Base-by-base conservation (phyloP, 192 early-diverging fungal species). In the Coemansia sp. region DNA sequence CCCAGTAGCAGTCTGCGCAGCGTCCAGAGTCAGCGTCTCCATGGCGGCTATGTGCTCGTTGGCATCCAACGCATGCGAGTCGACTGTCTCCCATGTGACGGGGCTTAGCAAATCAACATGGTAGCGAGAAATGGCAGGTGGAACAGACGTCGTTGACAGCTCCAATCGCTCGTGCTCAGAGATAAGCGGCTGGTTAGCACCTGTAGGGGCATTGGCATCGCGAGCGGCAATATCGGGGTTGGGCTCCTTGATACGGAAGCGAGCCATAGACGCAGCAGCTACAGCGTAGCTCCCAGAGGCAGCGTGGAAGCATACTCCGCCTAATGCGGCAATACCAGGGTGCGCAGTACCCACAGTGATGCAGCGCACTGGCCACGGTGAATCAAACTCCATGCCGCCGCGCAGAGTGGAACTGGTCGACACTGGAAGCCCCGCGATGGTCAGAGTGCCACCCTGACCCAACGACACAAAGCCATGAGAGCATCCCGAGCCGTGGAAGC, bases 41-140 rank as follows among this genome's bases (percentile, higher is more conserved):
- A 96, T 78, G 22, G 87, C 88, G 36, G 91, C 84, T 22, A 96
- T 89, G 67, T 96, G 93, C 75, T 98, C 96, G 79, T 92, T 89
- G 70, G 89, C 90, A 31, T 91, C 90, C 70, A 99, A 84, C 36
- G 75, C 70, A 71, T 86, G 89, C 73, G 82, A 75, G 71, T 98
- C 96, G 0, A 96, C 93, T 13, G 92, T 95, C 69, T 98, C 96
- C 94, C 94, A 98, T 18, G 95, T 96, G 0, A 95, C 89, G 1
- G 97, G 95, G 15, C 97, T 97, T 15, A 99, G 86, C 52, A 99
- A 83, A 55, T 97, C 93, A 41, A 99, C 65, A 5, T 87, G 87
- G 73, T 89, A 95, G n/a, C 82, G 77, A 13, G 89, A 85, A 42
- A 87, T 78, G 15, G 71, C 68, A 16, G 96, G 94, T 7, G 86